A percentile compares a stretch with the other conserved stretches of the same genome.
These are phyloP conservation scores for Cadophora gregata DNA, from an alignment of 2,329 filamentous ascomycete species.

Conservation along the genomic window DNA sequence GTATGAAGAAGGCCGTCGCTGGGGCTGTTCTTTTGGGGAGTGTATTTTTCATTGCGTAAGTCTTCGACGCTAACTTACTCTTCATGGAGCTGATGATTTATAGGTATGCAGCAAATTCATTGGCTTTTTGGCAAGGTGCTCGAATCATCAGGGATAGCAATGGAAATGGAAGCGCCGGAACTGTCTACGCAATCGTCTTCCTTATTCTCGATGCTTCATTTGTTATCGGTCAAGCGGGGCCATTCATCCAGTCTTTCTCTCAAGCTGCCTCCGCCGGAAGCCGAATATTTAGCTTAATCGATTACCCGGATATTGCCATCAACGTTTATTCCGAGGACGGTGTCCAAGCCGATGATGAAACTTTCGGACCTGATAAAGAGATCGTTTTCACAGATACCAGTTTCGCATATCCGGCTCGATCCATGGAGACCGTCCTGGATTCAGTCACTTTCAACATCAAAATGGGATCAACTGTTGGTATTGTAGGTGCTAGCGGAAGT, in stretches of 20 bases:
- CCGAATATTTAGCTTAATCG: constrained; percentile 51
- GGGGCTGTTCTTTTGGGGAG: constrained; percentile 57
- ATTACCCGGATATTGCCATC: constrained; percentile 48
- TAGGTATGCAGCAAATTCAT: constrained; percentile 59
- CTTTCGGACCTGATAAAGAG: constrained; percentile 35
- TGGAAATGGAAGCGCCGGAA: constrained; percentile 49
- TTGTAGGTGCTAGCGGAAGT: constrained; percentile 52
- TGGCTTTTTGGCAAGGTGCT: constrained; percentile 65
- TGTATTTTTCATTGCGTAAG: constrained; percentile 64
- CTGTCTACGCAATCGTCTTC: constrained; percentile 59
- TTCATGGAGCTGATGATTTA: background rate
- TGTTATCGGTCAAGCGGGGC: constrained; percentile 35
- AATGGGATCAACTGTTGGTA: constrained; percentile 47
- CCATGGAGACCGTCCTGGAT: constrained; percentile 42
- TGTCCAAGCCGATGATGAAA: constrained; percentile 29
- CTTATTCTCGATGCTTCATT: constrained; percentile 56
- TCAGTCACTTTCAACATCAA: constrained; percentile 43
- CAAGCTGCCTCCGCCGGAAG: constrained; percentile 54
- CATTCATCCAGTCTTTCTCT: constrained; percentile 39
- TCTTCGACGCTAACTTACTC: background rate
- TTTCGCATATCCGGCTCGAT: constrained; percentile 46
- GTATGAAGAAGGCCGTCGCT: constrained; percentile 55
- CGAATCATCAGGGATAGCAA: constrained; percentile 46
- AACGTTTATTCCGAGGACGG: constrained; percentile 44
- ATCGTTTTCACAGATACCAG: constrained; percentile 44